phyloP scores from a whole-genome alignment of 108 stramenopile genomes.

The Cyclotella atomus region DNA sequence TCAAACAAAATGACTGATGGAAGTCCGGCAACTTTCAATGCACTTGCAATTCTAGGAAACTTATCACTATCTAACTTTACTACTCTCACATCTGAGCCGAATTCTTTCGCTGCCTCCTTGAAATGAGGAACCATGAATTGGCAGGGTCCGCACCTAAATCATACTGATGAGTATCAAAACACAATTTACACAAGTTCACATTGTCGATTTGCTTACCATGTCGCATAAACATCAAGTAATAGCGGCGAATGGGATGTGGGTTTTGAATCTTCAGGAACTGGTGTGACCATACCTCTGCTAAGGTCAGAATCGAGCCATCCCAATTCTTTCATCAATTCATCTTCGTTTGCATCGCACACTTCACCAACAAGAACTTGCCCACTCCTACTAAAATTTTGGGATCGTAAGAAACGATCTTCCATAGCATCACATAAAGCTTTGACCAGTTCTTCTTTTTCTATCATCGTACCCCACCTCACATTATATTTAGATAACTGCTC shows the following conservation, averaged over 20 bases:
- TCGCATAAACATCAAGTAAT: constrained; percentile 86
- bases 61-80: constrained; percentile 86
- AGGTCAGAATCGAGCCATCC: constrained; percentile 36
- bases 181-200: no score
- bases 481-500: constrained; percentile 62
- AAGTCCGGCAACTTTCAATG: constrained; percentile 59
- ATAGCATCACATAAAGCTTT: constrained; percentile 66
- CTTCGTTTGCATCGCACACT: constrained; percentile 63
- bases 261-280: neutral
- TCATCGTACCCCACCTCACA: constrained; percentile 70
- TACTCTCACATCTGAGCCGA: constrained; percentile 67
- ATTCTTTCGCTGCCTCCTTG: constrained; percentile 61
- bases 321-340: constrained; percentile 60
- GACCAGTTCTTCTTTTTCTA: constrained; percentile 82
- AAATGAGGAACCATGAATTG: constrained; percentile 77
- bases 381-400: constrained; percentile 58
- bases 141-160: constrained; percentile 91
- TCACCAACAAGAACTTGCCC: constrained; percentile 63
- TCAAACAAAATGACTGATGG: constrained; percentile 57
- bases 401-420: constrained; percentile 31
- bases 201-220: no score
- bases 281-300: neutral
- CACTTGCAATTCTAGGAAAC: constrained; percentile 57
- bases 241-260: constrained; percentile 53
- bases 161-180: no score